Evolutionary conservation across 2,329 filamentous ascomycete genomes (phyloP).

Genomic region (Bipolaris zeicola): DNA sequence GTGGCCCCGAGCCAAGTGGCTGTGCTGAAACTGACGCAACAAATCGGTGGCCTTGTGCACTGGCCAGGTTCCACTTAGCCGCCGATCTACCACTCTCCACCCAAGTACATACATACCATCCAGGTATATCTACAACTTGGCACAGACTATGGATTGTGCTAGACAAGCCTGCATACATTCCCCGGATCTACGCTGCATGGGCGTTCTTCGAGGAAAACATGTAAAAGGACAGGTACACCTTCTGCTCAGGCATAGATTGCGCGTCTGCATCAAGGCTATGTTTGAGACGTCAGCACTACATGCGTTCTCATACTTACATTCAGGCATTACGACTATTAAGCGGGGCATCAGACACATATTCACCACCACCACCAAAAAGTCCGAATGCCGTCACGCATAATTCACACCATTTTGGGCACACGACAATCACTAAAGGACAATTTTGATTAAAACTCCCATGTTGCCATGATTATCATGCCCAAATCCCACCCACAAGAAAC

Average conservation of each 20-base stretch:
- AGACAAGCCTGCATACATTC: background rate
- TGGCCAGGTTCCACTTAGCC: constrained; percentile 16
- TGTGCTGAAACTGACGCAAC: constrained; percentile 21
- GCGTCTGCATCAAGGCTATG: background rate
- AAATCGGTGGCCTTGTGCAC: constrained; percentile 20
- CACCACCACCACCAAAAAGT: background rate
- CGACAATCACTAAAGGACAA: constrained; percentile 8
- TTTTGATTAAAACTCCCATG: constrained; percentile 22
- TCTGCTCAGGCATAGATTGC: background rate
- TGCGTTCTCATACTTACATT: constrained; percentile 1
- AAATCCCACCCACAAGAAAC: constrained; percentile 24
- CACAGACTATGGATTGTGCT: background rate
- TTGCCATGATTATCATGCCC: constrained; percentile 20
- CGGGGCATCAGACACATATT: background rate
- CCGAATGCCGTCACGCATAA: background rate
- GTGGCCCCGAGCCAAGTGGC: constrained; percentile 11
- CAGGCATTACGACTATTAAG: background rate
- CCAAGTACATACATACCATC: no score
- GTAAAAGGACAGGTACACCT: background rate
- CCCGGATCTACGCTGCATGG: background rate
- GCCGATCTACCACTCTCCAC: constrained; percentile 20
- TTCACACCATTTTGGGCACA: background rate
- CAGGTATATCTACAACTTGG: background rate
- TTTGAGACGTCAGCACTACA: constrained; percentile 8
- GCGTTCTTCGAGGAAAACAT: background rate